Conservation (phyloP, 768 basidiomycete species). For the Kondoa subrosea region DNA sequence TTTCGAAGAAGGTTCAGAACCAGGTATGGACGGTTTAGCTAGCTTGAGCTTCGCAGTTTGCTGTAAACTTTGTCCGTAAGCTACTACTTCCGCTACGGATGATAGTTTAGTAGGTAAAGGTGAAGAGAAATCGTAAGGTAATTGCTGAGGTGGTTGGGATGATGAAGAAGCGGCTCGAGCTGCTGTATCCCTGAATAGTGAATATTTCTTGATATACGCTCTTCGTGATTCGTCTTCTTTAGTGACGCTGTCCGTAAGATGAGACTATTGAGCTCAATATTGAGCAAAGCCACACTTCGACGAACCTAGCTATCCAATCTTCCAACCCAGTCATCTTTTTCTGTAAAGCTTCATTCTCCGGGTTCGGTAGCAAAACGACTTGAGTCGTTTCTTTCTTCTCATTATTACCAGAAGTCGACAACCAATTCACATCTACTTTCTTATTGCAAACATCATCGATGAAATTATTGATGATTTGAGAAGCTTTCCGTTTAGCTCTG, state of each 20-base stretch:
- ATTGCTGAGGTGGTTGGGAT: background rate
- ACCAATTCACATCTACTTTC: background rate
- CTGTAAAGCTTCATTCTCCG: background rate
- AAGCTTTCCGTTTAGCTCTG: background rate
- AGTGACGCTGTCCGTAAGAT: background rate
- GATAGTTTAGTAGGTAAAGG: background rate
- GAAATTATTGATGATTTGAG: background rate
- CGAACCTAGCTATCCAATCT: background rate
- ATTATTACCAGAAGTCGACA: too few relatives aligned
- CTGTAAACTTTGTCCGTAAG: background rate
- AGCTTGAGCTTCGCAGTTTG: background rate
- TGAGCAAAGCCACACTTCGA: background rate
- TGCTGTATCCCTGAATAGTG: background rate
- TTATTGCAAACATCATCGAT: background rate
- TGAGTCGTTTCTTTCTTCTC: background rate
- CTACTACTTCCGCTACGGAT: background rate
- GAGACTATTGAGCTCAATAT: background rate
- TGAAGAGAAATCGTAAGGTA: background rate
- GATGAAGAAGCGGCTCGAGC: background rate
- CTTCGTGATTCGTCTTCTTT: background rate
- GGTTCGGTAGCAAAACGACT: background rate
- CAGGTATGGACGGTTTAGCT: background rate
- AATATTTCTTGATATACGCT: background rate
- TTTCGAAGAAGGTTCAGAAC: background rate
- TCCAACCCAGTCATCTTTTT: background rate